Evolutionary conservation across 2,329 filamentous ascomycete species (phyloP).

Genomic region (Ophiosphaerella korrae): DNA sequence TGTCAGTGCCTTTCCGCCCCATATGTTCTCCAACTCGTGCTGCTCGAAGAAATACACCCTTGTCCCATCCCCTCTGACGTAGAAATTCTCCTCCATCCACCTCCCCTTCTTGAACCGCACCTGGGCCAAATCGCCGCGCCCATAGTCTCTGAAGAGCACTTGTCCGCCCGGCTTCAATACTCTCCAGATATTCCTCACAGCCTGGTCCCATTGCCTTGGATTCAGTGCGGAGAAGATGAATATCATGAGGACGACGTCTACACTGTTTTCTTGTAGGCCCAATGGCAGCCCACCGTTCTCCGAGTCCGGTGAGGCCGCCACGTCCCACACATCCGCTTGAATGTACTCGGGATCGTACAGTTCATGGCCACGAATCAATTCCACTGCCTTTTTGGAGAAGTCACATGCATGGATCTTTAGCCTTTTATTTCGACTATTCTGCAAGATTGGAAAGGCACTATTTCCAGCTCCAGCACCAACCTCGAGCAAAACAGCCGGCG

Average conservation of each 20-base stretch:
- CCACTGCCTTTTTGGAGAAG: conserved; percentile 92
- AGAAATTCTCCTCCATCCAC: conserved; percentile 96
- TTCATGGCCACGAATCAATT: conserved; percentile 83
- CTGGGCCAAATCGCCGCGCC: conserved; percentile 91
- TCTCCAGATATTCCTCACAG: conserved; percentile 78
- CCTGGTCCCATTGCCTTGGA: conserved; percentile 81
- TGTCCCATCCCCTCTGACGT: conserved; percentile 92
- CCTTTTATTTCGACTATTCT: conserved; percentile 79
- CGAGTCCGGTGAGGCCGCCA: conserved; percentile 58
- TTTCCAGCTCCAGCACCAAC: conserved; percentile 96
- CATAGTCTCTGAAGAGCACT: conserved; percentile 95
- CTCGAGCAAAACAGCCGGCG: conserved; percentile 76
- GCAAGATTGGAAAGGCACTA: conserved; percentile 89
- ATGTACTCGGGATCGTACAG: conserved; percentile 75
- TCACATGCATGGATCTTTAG: conserved; percentile 92
- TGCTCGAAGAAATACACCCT: conserved; percentile 96
- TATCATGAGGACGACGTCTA: conserved; percentile 91
- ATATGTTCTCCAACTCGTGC: conserved; percentile 80
- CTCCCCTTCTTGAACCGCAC: conserved; percentile 95
- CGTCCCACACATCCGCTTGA: conserved; percentile 94
- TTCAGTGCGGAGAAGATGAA: conserved; percentile 96
- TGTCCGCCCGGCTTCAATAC: conserved; percentile 91
- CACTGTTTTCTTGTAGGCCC: conserved; percentile 74
- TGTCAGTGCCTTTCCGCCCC: conserved; percentile 57
- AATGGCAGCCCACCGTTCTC: conserved; percentile 69